Base-by-base conservation (phyloP, 202 grass and related monocot species). In the Cymbopogon flexuosus region DNA sequence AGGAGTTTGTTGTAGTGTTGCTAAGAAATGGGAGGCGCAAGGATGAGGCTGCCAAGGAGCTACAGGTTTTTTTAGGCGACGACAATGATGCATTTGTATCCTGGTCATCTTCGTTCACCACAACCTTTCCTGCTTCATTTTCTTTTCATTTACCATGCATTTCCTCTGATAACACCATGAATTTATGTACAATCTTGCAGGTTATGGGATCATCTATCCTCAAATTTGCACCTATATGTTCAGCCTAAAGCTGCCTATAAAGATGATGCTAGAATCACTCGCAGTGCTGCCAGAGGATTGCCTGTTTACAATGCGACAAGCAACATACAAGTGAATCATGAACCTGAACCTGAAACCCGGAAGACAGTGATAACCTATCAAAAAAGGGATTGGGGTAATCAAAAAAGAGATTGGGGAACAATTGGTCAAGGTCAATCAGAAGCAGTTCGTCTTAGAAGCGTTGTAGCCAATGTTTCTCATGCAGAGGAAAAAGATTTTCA, bases 121-220 rank as follows among this genome's bases (percentile, higher is more conserved):
- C 1, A 70, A 65, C 16, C 23, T 78, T 78, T 43, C 62, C 2
- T 41, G 2, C 2, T 72, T 72, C 43, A 74, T 19, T 65, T 82
- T 8, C 5, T 46, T 35, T 66, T 61, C 3, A 10, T 79, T 4
- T 36, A 2, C 34, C 19, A 34, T 34, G 12, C 31, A 18, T 68
- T 69, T 79, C 10, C 49, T 62, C 68, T 68, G 11, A 60, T 14
- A 61, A 1, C 19, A 82, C 46, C 31, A 58, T 60, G 8, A 73
- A 72, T 65, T n/a, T 80, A 67, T 70, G 52, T 73, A 62, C 42
- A 41, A 5, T 67, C 18, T 16, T 87, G 62, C 81, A 97, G 94
- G 94, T 86, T 98, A 57, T 98, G 96, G 96, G 96, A 91, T 79
- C 92, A 98, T 76, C 90, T 98, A 5, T 98, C 96, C 27, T 90